Base-by-base conservation (phyloP, 805 yeast species). In the Sugiyamaella smithiae region DNA sequence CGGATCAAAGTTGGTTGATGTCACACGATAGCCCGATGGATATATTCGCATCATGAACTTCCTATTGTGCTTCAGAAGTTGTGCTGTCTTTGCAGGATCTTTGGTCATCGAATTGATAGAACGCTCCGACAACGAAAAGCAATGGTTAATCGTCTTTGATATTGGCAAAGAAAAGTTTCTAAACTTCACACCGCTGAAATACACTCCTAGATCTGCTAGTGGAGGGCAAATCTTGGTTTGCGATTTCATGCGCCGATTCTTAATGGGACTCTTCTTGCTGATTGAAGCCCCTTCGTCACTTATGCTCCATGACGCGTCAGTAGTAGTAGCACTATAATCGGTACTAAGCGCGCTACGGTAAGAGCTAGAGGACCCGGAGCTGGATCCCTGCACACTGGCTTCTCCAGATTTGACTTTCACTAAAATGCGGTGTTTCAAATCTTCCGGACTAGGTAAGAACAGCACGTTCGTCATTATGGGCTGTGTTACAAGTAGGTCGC, bases 91-190 rank as follows among this genome's bases (percentile, higher is more conserved):
- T 1, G 68, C 73, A 1, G 73, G 67, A 54, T 88, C 91, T 52
- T 81, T 82, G 29, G 80, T 62, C 78, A 90, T 76, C 6, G 78
- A 69, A 41, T 76, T 76, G 35, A 87, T 66, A 1, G 80, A 69
- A 46, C 85, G 80, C 59, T 93, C 98, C 52, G 85, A 84, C 52
- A 93, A 78, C 1, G 97, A 89, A 62, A 90, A 93, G 46, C 90
- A 81, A 64, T 89, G 98, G 56, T 85, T 85, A 49, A 65, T 68
- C 0, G 86, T 76, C 59, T 89, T 88, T 0, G 96, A 86, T 57
- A 85, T 95, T 0, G 96, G 95, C 23, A 88, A 68, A 0, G 96
- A 82, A 57, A 89, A 88, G 63, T 88, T 88, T 28, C 86, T 73
- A 59, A 85, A 91, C 58, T 84, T 88, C 23, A 79, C 59, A 0